Base-by-base conservation (phyloP, 176 grass and related monocot genomes). In the Lolium rigidum region DNA sequence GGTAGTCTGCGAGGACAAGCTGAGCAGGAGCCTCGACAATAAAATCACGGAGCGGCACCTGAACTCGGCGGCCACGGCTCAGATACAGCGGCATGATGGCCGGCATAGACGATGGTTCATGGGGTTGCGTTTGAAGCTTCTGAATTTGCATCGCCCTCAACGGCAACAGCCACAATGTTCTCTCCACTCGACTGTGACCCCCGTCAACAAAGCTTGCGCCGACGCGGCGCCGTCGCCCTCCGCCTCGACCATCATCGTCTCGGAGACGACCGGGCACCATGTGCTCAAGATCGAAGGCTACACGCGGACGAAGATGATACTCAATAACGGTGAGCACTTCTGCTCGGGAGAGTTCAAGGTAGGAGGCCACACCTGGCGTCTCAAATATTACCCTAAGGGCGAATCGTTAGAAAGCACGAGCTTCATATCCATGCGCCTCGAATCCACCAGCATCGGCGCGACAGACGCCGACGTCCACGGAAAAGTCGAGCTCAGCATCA, bases 1-100 rank as follows among this genome's bases (percentile, higher is more conserved):
- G 39, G 15, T 80, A 6, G 21, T 81, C 35, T 90, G 89, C 69
- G 61, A 90, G 39, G 77, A 80, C 69, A 55, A 67, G 43, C 63
- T 81, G 13, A n/a, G 3, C 10, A 79, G 20, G 48, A 26, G 26
- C 48, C 4, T 76, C 15, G 11, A 50, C 44, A 35, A 31, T 31
- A 49, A 26, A 74, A 73, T 18, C 41, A 68, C 7, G 4, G 4
- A 10, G 60, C 10, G 0, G 60, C 20, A 20, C 38, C 18, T n/a
- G 17, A 0, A 70, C 16, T 43, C 67, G 9, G 37, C 37, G 37
- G 8, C 35, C 37, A 18, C 17, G 17, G 8, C 1, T 8, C 21
- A 74, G 43, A 44, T 3, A 9, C 44, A 21, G 46, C 71, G 1
- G 13, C 21, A 17, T 25, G 43, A 51, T 5, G n/a, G 46, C 2